Conservation (phyloP, 345 rosid genomes). For the Pugionium cornutum region DNA sequence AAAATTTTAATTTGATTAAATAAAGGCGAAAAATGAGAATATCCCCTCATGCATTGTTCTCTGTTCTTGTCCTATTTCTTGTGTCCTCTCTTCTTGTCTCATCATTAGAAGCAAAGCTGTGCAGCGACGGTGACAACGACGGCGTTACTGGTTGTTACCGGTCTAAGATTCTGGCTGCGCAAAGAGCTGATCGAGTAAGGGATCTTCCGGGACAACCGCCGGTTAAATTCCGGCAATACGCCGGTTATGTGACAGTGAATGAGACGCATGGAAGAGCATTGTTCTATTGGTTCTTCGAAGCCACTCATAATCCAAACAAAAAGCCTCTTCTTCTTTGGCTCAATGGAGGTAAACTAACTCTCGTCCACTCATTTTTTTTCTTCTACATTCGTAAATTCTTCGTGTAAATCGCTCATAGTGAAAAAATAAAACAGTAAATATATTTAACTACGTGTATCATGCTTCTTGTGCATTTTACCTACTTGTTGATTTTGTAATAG, state of each 20-base stretch:
- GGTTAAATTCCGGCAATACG: constrained; percentile 66
- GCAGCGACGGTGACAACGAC: constrained; percentile 24
- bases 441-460: constrained; percentile 2
- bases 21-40: constrained; percentile 4
- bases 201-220: constrained; percentile 70
- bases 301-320: constrained; percentile 43
- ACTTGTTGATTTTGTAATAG: constrained; percentile 13
- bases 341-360: constrained; percentile 64
- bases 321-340: constrained; percentile 79
- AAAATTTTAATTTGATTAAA: no score
- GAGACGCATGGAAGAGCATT: constrained; percentile 70
- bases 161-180: constrained; percentile 41
- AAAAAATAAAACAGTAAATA: neutral
- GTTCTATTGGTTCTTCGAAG: constrained; percentile 87
- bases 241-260: constrained; percentile 81
- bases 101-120: constrained; percentile 22
- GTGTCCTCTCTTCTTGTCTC: constrained; percentile 29
- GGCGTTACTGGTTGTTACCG: constrained; percentile 28
- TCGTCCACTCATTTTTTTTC: neutral
- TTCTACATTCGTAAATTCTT: neutral
- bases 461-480: constrained; percentile 33
- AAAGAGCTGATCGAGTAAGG: constrained; percentile 56
- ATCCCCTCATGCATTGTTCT: constrained; percentile 22
- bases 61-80: constrained; percentile 39
- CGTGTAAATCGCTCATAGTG: neutral